Percentiles rank a stretch among this genome's conserved stretches.
Evolutionary conservation across 139 green algal species (phyloP).

Genomic region (Asterochloris sp.): DNA sequence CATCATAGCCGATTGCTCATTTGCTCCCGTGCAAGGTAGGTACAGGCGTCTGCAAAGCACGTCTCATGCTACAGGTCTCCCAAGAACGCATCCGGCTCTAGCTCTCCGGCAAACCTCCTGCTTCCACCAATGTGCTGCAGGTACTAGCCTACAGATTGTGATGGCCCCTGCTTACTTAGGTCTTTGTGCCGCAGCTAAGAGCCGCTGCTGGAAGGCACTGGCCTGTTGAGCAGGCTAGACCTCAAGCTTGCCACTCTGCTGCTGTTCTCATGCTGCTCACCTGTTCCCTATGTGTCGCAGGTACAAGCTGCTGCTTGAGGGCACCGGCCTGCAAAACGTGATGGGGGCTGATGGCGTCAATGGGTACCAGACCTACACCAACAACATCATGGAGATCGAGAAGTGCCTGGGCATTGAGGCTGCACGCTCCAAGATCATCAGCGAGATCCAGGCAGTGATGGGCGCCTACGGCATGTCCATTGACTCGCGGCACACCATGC

Average conservation of each 20-base stretch:
- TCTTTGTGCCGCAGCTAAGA: conserved; percentile 20
- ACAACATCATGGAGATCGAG: conserved; percentile 92
- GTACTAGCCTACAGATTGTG: too few species aligned
- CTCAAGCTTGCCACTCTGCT: too few species aligned
- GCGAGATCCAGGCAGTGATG: conserved; percentile 94
- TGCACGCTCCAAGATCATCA: conserved; percentile 63
- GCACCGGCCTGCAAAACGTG: conserved; percentile 66
- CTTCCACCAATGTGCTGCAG: too few species aligned
- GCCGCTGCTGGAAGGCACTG: conserved; percentile 49
- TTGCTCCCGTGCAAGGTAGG: too few species aligned
- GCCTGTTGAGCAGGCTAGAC: conserved; percentile 26
- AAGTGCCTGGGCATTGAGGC: conserved; percentile 91
- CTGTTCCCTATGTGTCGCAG: not conserved
- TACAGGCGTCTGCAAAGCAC: too few species aligned
- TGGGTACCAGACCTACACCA: conserved; percentile 72
- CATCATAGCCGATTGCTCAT: too few species aligned
- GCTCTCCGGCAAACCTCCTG: too few species aligned
- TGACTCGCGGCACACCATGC: conserved; percentile 92
- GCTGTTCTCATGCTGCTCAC: too few species aligned
- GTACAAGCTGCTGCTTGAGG: conserved; percentile 40
- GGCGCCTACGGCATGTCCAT: conserved; percentile 91
- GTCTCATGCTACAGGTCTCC: too few species aligned
- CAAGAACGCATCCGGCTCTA: too few species aligned
- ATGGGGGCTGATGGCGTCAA: conserved; percentile 85
- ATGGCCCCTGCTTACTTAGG: too few species aligned